Conservation (phyloP, 768 basidiomycete genomes). For the Cytidiella melzeri region DNA sequence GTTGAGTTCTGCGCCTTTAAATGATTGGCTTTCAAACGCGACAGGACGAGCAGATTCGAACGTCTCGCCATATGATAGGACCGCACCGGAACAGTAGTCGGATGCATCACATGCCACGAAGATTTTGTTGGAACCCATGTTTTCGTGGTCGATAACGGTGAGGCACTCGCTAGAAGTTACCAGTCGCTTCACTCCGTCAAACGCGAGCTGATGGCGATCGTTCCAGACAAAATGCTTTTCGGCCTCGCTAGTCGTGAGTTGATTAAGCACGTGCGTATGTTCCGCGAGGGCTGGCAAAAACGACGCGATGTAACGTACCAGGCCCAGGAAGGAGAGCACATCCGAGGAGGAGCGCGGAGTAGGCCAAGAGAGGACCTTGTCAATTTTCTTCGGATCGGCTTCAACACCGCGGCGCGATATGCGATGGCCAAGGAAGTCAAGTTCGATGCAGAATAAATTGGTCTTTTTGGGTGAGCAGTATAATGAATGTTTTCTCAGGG, state of each 20-base stretch:
- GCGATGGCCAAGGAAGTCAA: too few relatives aligned
- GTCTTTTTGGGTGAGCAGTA: too few relatives aligned
- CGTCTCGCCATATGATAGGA: not conserved
- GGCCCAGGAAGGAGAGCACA: conserved; percentile 22
- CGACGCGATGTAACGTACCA: conserved; percentile 24
- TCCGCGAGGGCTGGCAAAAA: too few relatives aligned
- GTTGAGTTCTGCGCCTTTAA: conserved; percentile 35
- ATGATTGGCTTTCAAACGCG: conserved; percentile 31
- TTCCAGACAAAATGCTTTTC: not conserved
- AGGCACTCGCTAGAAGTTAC: conserved; percentile 18
- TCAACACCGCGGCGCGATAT: conserved; percentile 24
- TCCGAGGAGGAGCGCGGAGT: conserved; percentile 16
- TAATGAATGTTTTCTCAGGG: too few relatives aligned
- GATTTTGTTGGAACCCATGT: too few relatives aligned
- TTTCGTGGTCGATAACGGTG: conserved; percentile 4
- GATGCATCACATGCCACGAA: too few relatives aligned
- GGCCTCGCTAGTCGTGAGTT: too few relatives aligned
- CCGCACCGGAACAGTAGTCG: too few relatives aligned
- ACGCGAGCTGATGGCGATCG: not conserved
- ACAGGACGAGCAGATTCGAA: conserved; percentile 17
- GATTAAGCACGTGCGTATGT: too few relatives aligned
- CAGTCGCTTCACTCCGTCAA: not conserved
- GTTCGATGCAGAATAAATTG: too few relatives aligned
- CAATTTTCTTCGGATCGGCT: too few relatives aligned
- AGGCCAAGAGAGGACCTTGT: too few relatives aligned